Percentiles rank a stretch among this genome's conserved stretches.
Conservation (phyloP, 306 rosid genomes). For the Rosa lucieae region DNA sequence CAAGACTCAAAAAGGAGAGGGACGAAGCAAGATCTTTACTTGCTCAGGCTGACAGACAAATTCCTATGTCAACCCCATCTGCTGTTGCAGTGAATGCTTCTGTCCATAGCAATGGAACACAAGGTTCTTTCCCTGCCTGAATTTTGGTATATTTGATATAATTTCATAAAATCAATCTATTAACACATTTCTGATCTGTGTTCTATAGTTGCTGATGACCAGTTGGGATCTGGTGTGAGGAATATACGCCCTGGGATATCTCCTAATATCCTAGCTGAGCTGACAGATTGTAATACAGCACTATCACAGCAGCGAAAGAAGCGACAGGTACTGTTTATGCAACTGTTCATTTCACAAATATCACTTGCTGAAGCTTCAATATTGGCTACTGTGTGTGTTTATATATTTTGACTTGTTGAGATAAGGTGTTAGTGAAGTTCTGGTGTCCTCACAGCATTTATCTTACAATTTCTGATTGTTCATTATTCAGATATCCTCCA, state of each 20-base stretch:
- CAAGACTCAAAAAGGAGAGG: conserved; percentile 85
- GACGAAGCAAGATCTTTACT: conserved; percentile 88
- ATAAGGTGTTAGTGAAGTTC: background rate
- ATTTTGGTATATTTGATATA: conserved; percentile 6
- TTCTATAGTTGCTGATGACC: conserved; percentile 58
- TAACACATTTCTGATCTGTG: conserved; percentile 15
- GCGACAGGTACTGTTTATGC: conserved; percentile 61
- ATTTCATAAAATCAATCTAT: conserved; percentile 8
- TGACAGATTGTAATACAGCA: conserved; percentile 82
- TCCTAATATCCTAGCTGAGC: conserved; percentile 58
- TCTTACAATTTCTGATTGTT: background rate
- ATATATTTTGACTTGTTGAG: background rate
- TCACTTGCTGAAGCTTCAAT: background rate
- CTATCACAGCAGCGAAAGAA: conserved; percentile 89
- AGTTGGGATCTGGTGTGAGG: conserved; percentile 62
- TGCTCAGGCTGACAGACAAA: conserved; percentile 82
- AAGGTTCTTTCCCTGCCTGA: conserved; percentile 49
- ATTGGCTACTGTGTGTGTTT: background rate
- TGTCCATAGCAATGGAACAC: conserved; percentile 69
- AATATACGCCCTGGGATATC: conserved; percentile 72
- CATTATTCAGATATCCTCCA: conserved; percentile 65
- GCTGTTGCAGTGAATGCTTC: conserved; percentile 49
- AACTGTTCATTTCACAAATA: conserved; percentile 9
- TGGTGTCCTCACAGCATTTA: background rate
- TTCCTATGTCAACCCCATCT: conserved; percentile 48